These are phyloP conservation scores for Tilletiopsis washingtonensis DNA, from an alignment of 1,284 basidiomycete species.

Conservation along the genomic window DNA sequence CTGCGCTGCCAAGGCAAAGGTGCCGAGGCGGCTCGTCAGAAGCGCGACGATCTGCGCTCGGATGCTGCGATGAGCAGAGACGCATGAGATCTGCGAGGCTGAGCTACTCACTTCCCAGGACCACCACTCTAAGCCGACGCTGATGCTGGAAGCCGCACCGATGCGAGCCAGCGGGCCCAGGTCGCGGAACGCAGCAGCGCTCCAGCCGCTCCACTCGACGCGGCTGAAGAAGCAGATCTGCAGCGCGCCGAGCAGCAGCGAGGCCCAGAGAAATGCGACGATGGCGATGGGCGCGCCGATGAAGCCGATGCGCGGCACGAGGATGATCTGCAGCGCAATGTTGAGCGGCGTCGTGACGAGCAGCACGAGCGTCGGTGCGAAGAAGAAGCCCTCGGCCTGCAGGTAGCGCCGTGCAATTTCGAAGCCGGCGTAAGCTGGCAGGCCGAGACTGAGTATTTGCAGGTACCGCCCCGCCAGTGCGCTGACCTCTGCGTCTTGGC, in stretches of 20 bases:
- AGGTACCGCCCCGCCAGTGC: slow-evolving; percentile 64
- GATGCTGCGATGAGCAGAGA: too few species aligned
- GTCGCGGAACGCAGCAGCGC: slow-evolving; percentile 44
- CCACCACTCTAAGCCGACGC: slow-evolving; percentile 79
- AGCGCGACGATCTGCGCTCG: slow-evolving; percentile 53
- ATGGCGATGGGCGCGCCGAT: slow-evolving; percentile 87
- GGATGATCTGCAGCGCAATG: slow-evolving; percentile 68
- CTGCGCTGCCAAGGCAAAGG: slow-evolving; percentile 55
- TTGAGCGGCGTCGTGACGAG: slow-evolving; percentile 80
- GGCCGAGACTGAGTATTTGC: slow-evolving; percentile 66
- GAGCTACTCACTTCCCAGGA: slow-evolving; percentile 67
- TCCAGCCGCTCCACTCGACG: slow-evolving; percentile 77
- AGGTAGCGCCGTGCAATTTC: slow-evolving; percentile 37
- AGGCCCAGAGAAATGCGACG: slow-evolving; percentile 63
- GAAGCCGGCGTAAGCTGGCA: slow-evolving; percentile 70
- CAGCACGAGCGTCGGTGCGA: slow-evolving; percentile 77
- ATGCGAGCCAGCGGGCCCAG: slow-evolving; percentile 8
- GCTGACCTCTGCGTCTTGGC: slow-evolving; percentile 81
- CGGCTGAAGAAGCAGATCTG: slow-evolving; percentile 57
- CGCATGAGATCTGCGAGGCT: background rate
- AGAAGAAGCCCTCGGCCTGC: slow-evolving; percentile 61
- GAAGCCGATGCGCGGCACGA: slow-evolving; percentile 71
- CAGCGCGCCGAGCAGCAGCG: slow-evolving; percentile 51
- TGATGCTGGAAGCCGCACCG: slow-evolving; percentile 52
- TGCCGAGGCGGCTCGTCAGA: slow-evolving; percentile 39